Conservation (phyloP, 768 basidiomycete species). For the Krasilnikovozyma curviuscula region DNA sequence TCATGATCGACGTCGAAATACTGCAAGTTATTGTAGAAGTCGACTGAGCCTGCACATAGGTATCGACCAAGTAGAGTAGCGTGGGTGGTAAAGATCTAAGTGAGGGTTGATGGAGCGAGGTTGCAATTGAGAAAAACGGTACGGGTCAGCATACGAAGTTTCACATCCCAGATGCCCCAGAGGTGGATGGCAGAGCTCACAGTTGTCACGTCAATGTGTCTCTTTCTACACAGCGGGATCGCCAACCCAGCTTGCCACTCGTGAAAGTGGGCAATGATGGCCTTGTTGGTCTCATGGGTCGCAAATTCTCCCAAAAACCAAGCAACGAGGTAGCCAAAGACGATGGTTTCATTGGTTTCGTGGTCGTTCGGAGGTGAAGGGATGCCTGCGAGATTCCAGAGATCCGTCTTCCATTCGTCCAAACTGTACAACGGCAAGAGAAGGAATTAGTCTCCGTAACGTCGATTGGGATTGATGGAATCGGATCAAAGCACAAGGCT, state of each 20-base stretch:
- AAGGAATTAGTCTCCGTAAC: neutral
- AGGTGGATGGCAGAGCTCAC: slow-evolving; percentile 22
- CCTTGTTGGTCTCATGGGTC: slow-evolving; percentile 48
- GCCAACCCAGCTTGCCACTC: slow-evolving; percentile 98
- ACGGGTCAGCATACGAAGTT: neutral
- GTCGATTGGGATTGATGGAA: neutral
- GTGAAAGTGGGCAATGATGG: slow-evolving; percentile 94
- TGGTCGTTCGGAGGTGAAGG: slow-evolving; percentile 89
- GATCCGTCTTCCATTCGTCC: slow-evolving; percentile 96
- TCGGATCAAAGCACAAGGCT: neutral
- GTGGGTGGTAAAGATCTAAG: slow-evolving; percentile 75
- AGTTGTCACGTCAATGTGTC: slow-evolving; percentile 94
- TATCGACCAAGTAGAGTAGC: slow-evolving; percentile 96
- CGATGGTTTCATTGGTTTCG: slow-evolving; percentile 94
- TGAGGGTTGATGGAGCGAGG: neutral
- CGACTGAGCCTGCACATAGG: slow-evolving; percentile 91
- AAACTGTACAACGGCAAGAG: slow-evolving; percentile 27
- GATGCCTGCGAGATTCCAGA: slow-evolving; percentile 96
- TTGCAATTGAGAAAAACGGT: neutral
- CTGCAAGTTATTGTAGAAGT: slow-evolving; percentile 98
- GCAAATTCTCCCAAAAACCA: slow-evolving; percentile 99
- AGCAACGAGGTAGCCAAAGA: slow-evolving; percentile 92
- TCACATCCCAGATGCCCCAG: too few relatives aligned
- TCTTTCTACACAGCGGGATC: slow-evolving; percentile 72
- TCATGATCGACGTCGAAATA: slow-evolving; percentile 99